Base-by-base conservation (phyloP, 2,329 filamentous ascomycete species). In the Aspergillus glaucus region DNA sequence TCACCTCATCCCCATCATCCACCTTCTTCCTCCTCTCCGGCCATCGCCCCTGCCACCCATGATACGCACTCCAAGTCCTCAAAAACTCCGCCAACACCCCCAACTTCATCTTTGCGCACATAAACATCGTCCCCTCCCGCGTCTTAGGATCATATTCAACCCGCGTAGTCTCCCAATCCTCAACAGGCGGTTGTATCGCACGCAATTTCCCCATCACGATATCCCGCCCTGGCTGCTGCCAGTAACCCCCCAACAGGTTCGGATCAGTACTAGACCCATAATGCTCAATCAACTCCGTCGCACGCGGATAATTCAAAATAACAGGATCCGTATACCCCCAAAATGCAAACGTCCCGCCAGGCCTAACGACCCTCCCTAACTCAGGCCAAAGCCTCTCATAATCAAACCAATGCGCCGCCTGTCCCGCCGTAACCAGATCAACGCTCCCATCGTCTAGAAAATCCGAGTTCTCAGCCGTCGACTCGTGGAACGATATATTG, bases 381-480 rank as follows among this genome's bases (percentile, higher is more conserved):
- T 80, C 76, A 0, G 73, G 73, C 78, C 80, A 86, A 3, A 77
- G 72, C 36, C 68, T 71, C 6, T 53, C 37, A 58, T 79, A 80
- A 61, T 85, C 75, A 62, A 86, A 86, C 82, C 82, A 86, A 61
- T 86, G 83, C 37, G 81, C 80, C 6, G 82, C 75, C 58, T 86
- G 81, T 1, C 69, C 75, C 0, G 75, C 72, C 0, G 74, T 67
- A 1, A 75, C 67, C 54, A 75, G 66, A 60, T 86, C 82, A 1
- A 85, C 63, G 3, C 70, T 74, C 4, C 61, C 68, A 49, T 78
- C 74, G 0, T 61, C 46, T 2, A 84, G 49, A 52, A 78, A 80
- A 0, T 65, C 64, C 3, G 84, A 63, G 46, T 78, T 70, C 57
- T 86, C 82, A 1, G 80, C 79, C 1, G 67, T 64, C 5, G 74